Evolutionary conservation across 352 stramenopile genomes (phyloP).

Genomic region (Phytophthora pini): DNA sequence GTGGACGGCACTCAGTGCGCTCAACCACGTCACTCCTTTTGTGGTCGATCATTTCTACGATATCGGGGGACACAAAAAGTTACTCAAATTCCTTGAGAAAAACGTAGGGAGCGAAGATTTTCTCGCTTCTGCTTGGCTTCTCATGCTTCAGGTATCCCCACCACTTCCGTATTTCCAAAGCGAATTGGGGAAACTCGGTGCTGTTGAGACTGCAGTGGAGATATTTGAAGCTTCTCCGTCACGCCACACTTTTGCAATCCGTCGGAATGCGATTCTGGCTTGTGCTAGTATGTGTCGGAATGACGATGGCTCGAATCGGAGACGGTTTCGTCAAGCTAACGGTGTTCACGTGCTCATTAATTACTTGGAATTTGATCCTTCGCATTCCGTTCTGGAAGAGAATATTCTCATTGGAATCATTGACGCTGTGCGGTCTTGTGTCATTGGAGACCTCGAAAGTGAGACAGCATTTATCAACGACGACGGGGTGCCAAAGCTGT

Average conservation of each 20-base stretch:
- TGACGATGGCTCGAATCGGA: conserved; percentile 55
- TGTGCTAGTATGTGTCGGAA: conserved; percentile 66
- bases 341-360: conserved; percentile 52
- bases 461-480: conserved; percentile 67
- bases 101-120: conserved; percentile 47
- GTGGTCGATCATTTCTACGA: conserved; percentile 70
- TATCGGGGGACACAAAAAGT: conserved; percentile 46
- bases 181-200: conserved; percentile 51
- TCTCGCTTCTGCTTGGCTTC: conserved; percentile 53
- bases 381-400: conserved; percentile 68
- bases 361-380: conserved; percentile 55
- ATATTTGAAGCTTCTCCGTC: conserved; percentile 56
- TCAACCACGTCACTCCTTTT: conserved; percentile 56
- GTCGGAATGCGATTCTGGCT: conserved; percentile 65
- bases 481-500: conserved; percentile 64
- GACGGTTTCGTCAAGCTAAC: conserved; percentile 55
- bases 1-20: conserved; percentile 58
- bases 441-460: conserved; percentile 60
- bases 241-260: conserved; percentile 64
- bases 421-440: conserved; percentile 67
- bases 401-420: conserved; percentile 71
- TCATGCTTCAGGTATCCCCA: conserved; percentile 59
- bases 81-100: conserved; percentile 62
- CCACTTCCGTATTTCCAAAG: conserved; percentile 43
- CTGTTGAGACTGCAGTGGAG: conserved; percentile 58